Conservation (phyloP, 2,329 filamentous ascomycete species). For the Clonostachys sp. region DNA sequence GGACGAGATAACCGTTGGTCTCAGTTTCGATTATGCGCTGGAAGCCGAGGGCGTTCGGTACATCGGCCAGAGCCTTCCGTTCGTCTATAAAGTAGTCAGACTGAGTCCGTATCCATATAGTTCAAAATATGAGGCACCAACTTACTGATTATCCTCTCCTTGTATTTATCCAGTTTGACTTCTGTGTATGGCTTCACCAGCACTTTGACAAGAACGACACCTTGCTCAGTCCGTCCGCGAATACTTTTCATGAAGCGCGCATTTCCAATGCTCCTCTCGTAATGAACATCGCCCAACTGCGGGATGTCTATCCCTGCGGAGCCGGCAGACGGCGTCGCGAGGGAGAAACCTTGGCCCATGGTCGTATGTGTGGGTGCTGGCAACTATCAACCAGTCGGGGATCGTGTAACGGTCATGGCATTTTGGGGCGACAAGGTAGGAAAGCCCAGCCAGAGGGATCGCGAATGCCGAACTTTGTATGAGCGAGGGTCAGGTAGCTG, state of each 20-base stretch:
- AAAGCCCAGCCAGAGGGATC: too few relatives aligned
- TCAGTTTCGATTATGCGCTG: slow-evolving; percentile 89
- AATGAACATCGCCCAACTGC: slow-evolving; percentile 83
- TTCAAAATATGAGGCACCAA: not conserved
- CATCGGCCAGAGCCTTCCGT: slow-evolving; percentile 69
- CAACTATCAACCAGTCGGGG: too few relatives aligned
- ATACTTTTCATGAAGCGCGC: slow-evolving; percentile 97
- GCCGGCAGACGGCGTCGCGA: slow-evolving; percentile 85
- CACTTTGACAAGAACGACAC: slow-evolving; percentile 89
- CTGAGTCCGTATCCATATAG: not conserved
- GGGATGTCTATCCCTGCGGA: slow-evolving; percentile 91
- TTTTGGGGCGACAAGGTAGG: too few relatives aligned
- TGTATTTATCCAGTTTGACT: slow-evolving; percentile 76
- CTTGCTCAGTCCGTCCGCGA: slow-evolving; percentile 82
- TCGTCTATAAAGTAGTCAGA: slow-evolving; percentile 57
- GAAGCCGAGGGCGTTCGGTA: slow-evolving; percentile 88
- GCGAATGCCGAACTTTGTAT: too few relatives aligned
- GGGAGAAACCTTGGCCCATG: slow-evolving; percentile 97
- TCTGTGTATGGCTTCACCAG: slow-evolving; percentile 87
- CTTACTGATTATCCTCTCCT: slow-evolving; percentile 67
- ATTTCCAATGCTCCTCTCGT: slow-evolving; percentile 88
- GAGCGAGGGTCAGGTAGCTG: too few relatives aligned
- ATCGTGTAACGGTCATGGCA: too few relatives aligned
- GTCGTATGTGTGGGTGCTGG: not conserved
- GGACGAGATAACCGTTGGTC: slow-evolving; percentile 86